Conservation (phyloP, 768 basidiomycete genomes). For the Cystobasidium onofrii region DNA sequence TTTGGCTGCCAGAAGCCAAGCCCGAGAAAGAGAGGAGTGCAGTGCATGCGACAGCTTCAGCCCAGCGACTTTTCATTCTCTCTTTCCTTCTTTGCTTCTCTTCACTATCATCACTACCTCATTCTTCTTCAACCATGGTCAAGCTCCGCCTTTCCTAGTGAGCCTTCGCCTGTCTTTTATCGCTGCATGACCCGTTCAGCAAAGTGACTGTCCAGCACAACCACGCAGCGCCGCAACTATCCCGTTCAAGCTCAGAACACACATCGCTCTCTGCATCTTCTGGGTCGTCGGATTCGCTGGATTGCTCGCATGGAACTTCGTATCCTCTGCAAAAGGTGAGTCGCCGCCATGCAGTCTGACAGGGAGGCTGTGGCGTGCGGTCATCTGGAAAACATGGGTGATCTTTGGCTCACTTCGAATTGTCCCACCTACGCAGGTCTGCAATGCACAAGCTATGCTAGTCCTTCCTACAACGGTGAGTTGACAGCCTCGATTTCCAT, state of each 20-base stretch:
- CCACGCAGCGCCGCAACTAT: constrained; percentile 18
- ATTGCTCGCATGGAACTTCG: constrained; percentile 19
- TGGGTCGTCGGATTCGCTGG: constrained; percentile 17
- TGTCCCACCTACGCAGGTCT: background rate
- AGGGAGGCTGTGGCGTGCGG: background rate
- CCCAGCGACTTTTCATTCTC: background rate
- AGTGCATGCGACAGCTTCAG: background rate
- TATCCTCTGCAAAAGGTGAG: constrained; percentile 22
- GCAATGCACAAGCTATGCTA: constrained; percentile 18
- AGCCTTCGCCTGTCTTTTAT: background rate
- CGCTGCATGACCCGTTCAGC: background rate
- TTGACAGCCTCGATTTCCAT: background rate
- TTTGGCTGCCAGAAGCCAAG: background rate
- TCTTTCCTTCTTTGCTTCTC: background rate
- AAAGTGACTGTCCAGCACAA: background rate
- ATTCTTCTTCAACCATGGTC: background rate
- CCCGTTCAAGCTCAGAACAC: constrained; percentile 3
- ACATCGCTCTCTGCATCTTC: constrained; percentile 14
- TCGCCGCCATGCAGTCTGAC: background rate
- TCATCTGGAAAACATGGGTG: no score
- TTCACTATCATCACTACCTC: background rate
- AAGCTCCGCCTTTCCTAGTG: background rate
- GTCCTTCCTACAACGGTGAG: background rate
- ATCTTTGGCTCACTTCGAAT: no score
- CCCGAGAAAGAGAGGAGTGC: background rate